These are phyloP conservation scores for Nannizzia gypsea DNA, from an alignment of 2,329 filamentous ascomycete genomes.

Conservation along the genomic window DNA sequence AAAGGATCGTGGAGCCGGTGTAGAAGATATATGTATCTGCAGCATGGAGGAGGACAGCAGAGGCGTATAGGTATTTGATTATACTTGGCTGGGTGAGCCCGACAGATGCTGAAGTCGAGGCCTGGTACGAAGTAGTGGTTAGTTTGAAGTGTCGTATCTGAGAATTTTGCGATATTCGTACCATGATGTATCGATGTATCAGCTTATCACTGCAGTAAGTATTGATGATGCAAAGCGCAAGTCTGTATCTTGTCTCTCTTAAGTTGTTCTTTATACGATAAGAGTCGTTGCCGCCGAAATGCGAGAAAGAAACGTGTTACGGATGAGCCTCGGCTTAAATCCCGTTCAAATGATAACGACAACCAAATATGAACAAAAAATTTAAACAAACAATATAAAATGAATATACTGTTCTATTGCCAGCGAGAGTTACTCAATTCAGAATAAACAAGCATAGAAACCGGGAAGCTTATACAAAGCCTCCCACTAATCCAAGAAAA, in stretches of 20 bases:
- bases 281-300: not conserved
- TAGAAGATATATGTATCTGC: conserved; percentile 12
- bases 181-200: not conserved
- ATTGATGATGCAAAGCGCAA: not conserved
- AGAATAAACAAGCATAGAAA: not conserved
- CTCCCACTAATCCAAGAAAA: not conserved
- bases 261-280: not conserved
- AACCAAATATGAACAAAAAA: not conserved
- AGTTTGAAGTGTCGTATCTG: not conserved
- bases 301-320: not conserved
- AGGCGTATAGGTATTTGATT: conserved; percentile 12
- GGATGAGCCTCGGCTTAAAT: not conserved
- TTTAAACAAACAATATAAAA: not conserved
- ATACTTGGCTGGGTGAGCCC: conserved; percentile 9
- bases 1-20: conserved; percentile 12
- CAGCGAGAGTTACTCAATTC: not conserved
- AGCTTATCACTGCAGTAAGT: not conserved
- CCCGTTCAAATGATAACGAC: not conserved
- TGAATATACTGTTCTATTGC: not conserved
- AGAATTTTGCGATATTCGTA: not conserved
- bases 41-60: conserved; percentile 8
- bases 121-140: conserved; percentile 1
- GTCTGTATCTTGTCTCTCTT: not conserved
- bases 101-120: not conserved
- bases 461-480: not conserved